phyloP scores from a whole-genome alignment of 176 grass and related monocot species.

The Carex parvula region DNA sequence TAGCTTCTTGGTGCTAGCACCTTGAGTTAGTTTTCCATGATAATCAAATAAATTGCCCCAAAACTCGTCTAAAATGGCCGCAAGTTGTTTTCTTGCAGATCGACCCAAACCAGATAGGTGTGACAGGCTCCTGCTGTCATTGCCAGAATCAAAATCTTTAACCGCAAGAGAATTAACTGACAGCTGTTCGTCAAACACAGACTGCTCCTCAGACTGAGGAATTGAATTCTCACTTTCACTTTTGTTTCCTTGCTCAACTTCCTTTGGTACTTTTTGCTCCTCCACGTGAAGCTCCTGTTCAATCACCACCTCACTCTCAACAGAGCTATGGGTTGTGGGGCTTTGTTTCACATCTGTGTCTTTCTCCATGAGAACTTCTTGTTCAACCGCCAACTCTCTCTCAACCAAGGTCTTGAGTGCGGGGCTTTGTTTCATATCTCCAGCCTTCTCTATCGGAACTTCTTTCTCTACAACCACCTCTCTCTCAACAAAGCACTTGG shows the following conservation, averaged over 20 bases:
- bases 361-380: slow-evolving; percentile 6
- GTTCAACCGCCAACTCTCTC: slow-evolving; percentile 27
- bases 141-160: slow-evolving; percentile 56
- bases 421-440: neutral
- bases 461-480: slow-evolving; percentile 6
- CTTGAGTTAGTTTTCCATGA: slow-evolving; percentile 77
- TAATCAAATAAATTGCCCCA: slow-evolving; percentile 96
- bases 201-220: slow-evolving; percentile 46
- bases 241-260: slow-evolving; percentile 28
- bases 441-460: slow-evolving; percentile 3
- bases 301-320: slow-evolving; percentile 51
- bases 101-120: slow-evolving; percentile 89
- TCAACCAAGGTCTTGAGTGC: neutral
- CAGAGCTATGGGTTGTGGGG: slow-evolving; percentile 11
- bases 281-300: slow-evolving; percentile 36
- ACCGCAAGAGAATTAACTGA: slow-evolving; percentile 49
- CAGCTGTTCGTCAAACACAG: slow-evolving; percentile 45
- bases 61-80: slow-evolving; percentile 85
- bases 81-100: slow-evolving; percentile 71
- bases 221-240: slow-evolving; percentile 17
- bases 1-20: slow-evolving; percentile 62
- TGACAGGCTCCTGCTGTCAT: slow-evolving; percentile 62
- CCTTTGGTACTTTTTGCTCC: slow-evolving; percentile 37
- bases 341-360: neutral
- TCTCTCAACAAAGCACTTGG: slow-evolving; percentile 10